Percentiles rank a stretch among this genome's conserved stretches.
Evolutionary conservation across 1,139 yeast species (phyloP).

Genomic region (Scheffersomyces lignicola): DNA sequence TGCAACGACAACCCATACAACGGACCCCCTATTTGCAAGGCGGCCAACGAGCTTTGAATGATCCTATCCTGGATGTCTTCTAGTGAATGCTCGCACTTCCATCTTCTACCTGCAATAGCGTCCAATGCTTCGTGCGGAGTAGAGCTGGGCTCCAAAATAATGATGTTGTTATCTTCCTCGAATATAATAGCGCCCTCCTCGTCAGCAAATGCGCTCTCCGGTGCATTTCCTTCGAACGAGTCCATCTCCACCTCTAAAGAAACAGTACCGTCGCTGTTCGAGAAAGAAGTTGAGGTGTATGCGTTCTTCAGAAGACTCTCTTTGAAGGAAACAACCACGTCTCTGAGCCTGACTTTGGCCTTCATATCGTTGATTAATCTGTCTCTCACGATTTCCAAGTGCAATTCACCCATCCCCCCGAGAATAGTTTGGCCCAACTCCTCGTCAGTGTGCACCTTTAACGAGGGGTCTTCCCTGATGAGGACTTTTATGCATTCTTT

Average conservation of each 20-base stretch:
- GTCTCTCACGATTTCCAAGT: slow-evolving; percentile 82
- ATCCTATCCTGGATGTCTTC: slow-evolving; percentile 56
- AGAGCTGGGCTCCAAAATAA: slow-evolving; percentile 31
- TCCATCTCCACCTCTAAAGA: slow-evolving; percentile 47
- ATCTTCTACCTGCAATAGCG: slow-evolving; percentile 38
- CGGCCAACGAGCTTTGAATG: slow-evolving; percentile 64
- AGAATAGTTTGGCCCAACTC: slow-evolving; percentile 85
- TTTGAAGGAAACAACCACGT: slow-evolving; percentile 84
- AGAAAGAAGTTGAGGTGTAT: slow-evolving; percentile 6
- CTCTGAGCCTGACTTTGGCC: slow-evolving; percentile 78
- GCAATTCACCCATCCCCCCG: slow-evolving; percentile 96
- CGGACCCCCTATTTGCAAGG: slow-evolving; percentile 78
- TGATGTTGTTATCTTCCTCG: slow-evolving; percentile 39
- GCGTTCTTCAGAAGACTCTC: slow-evolving; percentile 54
- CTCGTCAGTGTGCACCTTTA: slow-evolving; percentile 53
- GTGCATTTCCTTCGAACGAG: slow-evolving; percentile 50
- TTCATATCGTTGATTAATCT: slow-evolving; percentile 76
- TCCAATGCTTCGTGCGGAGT: slow-evolving; percentile 25
- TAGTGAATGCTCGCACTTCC: slow-evolving; percentile 51
- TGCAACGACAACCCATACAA: slow-evolving; percentile 63
- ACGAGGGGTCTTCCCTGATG: slow-evolving; percentile 63
- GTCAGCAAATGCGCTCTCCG: slow-evolving; percentile 33
- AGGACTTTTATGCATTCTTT: slow-evolving; percentile 64
- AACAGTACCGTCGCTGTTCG: slow-evolving; percentile 16
- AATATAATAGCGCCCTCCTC: slow-evolving; percentile 39